Evolutionary conservation across 352 stramenopile genomes (phyloP).

Genomic region (Phytophthora vignae): DNA sequence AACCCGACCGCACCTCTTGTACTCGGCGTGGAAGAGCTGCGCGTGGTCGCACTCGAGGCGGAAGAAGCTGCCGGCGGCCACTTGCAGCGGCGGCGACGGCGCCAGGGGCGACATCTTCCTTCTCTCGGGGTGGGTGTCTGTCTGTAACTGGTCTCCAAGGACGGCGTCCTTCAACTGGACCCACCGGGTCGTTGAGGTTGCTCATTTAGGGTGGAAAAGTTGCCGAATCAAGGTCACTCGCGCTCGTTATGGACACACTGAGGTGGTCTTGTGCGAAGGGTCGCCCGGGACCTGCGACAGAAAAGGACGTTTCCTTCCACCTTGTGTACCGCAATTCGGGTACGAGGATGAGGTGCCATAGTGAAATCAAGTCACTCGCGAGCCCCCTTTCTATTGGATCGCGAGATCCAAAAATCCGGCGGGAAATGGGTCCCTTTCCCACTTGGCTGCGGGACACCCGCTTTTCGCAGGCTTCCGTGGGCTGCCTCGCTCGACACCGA

Average conservation of each 20-base stretch:
- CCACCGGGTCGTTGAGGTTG: conserved; percentile 3
- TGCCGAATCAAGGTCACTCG: background rate
- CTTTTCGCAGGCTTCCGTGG: no score
- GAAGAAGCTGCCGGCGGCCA: conserved; percentile 55
- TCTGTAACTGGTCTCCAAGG: conserved; percentile 7
- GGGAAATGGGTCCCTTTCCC: conserved; percentile 1
- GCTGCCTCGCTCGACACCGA: background rate
- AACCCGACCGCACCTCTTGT: conserved; percentile 56
- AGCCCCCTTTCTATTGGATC: no score
- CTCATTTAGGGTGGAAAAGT: background rate
- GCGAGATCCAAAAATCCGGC: background rate
- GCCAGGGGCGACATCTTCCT: background rate
- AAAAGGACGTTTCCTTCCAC: background rate
- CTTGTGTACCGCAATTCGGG: background rate
- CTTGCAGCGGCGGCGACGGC: conserved; percentile 28
- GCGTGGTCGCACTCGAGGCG: conserved; percentile 68
- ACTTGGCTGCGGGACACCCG: no score
- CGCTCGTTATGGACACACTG: background rate
- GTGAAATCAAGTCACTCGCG: background rate
- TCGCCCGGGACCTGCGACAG: background rate
- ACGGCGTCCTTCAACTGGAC: background rate
- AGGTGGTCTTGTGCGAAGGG: background rate
- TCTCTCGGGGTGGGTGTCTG: background rate
- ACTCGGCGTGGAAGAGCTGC: conserved; percentile 72
- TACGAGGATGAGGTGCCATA: background rate